A percentile compares a stretch with the other conserved stretches of the same genome.
Evolutionary conservation across 129 eudicot genomes (phyloP).

Genomic region (Deinandra increscens): DNA sequence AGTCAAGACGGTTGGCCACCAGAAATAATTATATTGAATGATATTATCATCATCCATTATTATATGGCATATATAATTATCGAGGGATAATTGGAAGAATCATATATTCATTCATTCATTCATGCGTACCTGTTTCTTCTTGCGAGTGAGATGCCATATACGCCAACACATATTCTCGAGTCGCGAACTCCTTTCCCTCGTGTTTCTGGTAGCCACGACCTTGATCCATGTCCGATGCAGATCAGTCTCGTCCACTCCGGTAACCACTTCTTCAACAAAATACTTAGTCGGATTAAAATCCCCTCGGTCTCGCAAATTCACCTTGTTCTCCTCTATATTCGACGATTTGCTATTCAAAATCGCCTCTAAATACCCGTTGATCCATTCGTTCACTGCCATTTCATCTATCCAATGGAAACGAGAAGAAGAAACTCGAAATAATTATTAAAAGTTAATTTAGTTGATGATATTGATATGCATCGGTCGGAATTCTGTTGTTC

Average conservation of each 20-base stretch:
- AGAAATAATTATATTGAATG: too few species aligned
- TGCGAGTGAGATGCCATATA: slow-evolving; percentile 93
- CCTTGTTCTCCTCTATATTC: slow-evolving; percentile 42
- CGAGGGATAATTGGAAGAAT: too few species aligned
- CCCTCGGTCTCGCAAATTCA: slow-evolving; percentile 30
- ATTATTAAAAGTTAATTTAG: too few species aligned
- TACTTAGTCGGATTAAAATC: slow-evolving; percentile 82
- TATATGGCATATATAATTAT: too few species aligned
- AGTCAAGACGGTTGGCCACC: too few species aligned
- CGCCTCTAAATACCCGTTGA: slow-evolving; percentile 83
- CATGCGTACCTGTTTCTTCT: slow-evolving; percentile 73
- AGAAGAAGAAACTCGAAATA: not conserved
- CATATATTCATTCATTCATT: too few species aligned
- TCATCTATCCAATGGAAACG: not conserved
- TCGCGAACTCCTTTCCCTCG: slow-evolving; percentile 70
- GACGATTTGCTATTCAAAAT: slow-evolving; percentile 62
- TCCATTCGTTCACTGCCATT: slow-evolving; percentile 90
- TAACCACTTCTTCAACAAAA: slow-evolving; percentile 85
- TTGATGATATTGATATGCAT: not conserved
- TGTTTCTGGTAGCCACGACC: slow-evolving; percentile 79
- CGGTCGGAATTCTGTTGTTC: not conserved
- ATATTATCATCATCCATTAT: too few species aligned
- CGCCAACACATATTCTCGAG: slow-evolving; percentile 98
- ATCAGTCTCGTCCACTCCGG: slow-evolving; percentile 79
- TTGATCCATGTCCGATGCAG: slow-evolving; percentile 90